phyloP scores from a whole-genome alignment of 228 moss, liverwort and hornwort species.

The Sphagnum fallax region DNA sequence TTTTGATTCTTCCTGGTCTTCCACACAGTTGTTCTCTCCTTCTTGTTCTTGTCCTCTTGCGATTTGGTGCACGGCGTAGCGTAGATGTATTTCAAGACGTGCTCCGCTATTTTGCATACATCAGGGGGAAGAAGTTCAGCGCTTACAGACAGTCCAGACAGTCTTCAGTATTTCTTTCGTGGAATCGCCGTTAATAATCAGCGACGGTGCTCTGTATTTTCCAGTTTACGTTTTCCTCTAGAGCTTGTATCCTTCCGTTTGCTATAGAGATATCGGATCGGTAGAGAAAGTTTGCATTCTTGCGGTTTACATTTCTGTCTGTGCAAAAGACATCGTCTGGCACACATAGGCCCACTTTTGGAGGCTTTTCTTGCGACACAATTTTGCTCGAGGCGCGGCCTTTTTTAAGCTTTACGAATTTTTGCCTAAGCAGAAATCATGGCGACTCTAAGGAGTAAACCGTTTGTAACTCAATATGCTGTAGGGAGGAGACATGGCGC shows the following conservation, averaged over 20 bases:
- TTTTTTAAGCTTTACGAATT: not conserved
- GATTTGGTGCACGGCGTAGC: too few species aligned
- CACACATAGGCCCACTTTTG: not conserved
- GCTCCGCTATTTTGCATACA: too few species aligned
- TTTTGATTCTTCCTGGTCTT: too few species aligned
- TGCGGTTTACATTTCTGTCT: too few species aligned
- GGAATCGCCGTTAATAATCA: too few species aligned
- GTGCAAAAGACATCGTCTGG: not conserved
- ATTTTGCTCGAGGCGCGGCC: not conserved
- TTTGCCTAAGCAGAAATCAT: slow-evolving; percentile 7
- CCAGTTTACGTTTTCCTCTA: not conserved
- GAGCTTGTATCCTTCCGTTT: not conserved
- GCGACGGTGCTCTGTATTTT: too few species aligned
- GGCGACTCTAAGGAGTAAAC: slow-evolving; percentile 19
- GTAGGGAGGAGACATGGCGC: slow-evolving; percentile 8
- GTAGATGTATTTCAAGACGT: too few species aligned
- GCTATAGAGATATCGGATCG: not conserved
- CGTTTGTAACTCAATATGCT: slow-evolving; percentile 9
- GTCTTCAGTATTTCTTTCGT: too few species aligned
- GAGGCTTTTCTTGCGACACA: not conserved
- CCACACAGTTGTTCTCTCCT: too few species aligned
- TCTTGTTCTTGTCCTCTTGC: too few species aligned
- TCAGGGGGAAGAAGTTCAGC: too few species aligned
- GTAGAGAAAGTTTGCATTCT: not conserved
- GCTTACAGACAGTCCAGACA: too few species aligned